Evolutionary conservation across 805 yeast species (phyloP).

Genomic region (Cyberlindnera sargentensis): DNA sequence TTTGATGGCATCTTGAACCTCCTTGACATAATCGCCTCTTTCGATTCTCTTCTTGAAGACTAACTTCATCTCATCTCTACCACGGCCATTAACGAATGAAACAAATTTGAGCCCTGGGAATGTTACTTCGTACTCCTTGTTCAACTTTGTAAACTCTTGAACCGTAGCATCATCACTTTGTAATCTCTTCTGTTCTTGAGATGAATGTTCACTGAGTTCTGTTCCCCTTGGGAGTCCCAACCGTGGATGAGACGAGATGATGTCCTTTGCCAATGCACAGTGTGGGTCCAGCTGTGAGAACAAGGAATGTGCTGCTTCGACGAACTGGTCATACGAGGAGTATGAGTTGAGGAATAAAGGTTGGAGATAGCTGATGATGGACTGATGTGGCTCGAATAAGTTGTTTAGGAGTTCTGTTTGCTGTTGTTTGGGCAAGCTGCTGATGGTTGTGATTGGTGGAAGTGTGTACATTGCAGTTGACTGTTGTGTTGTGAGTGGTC

Average conservation of each 20-base stretch:
- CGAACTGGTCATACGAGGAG: constrained; percentile 10
- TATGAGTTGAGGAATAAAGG: constrained; percentile 8
- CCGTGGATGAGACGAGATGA: constrained; percentile 89
- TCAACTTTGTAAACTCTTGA: constrained; percentile 41
- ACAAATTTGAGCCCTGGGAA: constrained; percentile 78
- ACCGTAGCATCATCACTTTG: constrained; percentile 39
- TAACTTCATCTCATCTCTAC: constrained; percentile 55
- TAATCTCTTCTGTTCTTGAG: constrained; percentile 63
- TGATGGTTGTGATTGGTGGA: constrained; percentile 27
- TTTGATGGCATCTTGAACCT: constrained; percentile 60
- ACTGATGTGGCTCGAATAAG: constrained; percentile 20
- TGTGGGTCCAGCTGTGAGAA: constrained; percentile 14
- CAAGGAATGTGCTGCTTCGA: constrained; percentile 10
- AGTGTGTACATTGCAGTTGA: constrained; percentile 13
- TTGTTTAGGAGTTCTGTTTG: constrained; percentile 36
- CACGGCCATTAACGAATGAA: constrained; percentile 82
- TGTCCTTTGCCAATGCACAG: constrained; percentile 26
- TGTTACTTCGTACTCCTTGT: constrained; percentile 51
- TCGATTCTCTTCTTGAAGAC: constrained; percentile 54
- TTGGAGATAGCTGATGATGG: constrained; percentile 15
- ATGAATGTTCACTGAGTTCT: constrained; percentile 57
- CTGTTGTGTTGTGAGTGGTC: too few relatives aligned
- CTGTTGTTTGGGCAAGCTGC: constrained; percentile 19
- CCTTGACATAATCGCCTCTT: constrained; percentile 45
- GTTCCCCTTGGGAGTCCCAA: constrained; percentile 55